phyloP scores from a whole-genome alignment of 2,329 filamentous ascomycete genomes.

The Pseudogymnoascus sp. region DNA sequence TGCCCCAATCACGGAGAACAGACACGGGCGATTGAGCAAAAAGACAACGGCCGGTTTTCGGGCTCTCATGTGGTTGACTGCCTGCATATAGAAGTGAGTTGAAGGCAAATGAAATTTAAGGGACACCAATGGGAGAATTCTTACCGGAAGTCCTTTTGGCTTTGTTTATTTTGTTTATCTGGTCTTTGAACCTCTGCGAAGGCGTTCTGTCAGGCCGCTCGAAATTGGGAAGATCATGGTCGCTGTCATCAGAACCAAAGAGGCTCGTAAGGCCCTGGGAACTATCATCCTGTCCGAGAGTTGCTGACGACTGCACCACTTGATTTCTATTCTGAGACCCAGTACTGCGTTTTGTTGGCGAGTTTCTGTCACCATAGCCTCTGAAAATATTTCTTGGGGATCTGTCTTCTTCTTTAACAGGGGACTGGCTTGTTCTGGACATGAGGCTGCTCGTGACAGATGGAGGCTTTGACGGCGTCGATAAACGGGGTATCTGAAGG shows the following conservation, averaged over 20 bases:
- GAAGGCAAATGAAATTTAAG: neutral
- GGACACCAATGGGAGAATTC: neutral
- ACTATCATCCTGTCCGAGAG: neutral
- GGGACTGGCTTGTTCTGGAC: neutral
- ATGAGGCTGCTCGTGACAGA: neutral
- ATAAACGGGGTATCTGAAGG: neutral
- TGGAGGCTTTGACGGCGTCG: neutral
- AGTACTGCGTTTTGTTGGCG: neutral
- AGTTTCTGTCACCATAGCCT: neutral
- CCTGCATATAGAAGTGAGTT: neutral
- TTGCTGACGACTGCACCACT: neutral
- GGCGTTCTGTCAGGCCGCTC: neutral
- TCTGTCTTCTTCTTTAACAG: neutral
- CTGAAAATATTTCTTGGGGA: neutral
- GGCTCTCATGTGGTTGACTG: neutral
- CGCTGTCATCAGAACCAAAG: neutral
- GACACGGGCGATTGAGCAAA: neutral
- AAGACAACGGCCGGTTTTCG: neutral
- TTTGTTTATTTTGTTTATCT: neutral
- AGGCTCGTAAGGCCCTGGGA: neutral
- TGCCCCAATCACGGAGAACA: neutral
- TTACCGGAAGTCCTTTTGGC: neutral
- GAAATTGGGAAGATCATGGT: neutral
- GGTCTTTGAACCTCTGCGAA: neutral
- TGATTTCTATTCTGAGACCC: neutral